Percentiles rank a stretch among this genome's conserved stretches.
phyloP scores from a whole-genome alignment of 306 rosid genomes.

The Cucumis hystrix region DNA sequence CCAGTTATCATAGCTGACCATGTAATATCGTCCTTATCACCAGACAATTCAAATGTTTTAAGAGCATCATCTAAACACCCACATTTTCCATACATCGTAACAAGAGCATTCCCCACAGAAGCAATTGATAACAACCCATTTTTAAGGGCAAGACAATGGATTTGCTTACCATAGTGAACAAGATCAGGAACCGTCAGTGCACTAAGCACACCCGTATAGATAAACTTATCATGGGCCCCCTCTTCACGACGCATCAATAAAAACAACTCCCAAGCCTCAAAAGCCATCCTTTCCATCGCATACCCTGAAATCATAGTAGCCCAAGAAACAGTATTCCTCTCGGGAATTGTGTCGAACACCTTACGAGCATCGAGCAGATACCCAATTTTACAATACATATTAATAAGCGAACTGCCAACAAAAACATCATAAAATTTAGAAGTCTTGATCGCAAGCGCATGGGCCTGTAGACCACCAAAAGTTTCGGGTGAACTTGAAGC shows the following conservation, averaged over 20 bases:
- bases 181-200: slow-evolving; percentile 22
- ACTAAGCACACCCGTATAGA: slow-evolving; percentile 53
- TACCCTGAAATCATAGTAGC: slow-evolving; percentile 73
- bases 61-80: slow-evolving; percentile 65
- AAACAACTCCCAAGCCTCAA: slow-evolving; percentile 41
- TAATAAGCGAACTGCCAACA: slow-evolving; percentile 59
- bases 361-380: slow-evolving; percentile 41
- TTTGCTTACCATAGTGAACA: slow-evolving; percentile 40
- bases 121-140: slow-evolving; percentile 41
- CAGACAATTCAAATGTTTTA: slow-evolving; percentile 33
- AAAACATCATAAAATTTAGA: slow-evolving; percentile 42
- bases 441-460: slow-evolving; percentile 39
- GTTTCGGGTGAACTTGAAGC: slow-evolving; percentile 25
- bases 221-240: slow-evolving; percentile 35
- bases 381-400: slow-evolving; percentile 51
- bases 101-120: slow-evolving; percentile 63
- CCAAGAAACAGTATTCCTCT: slow-evolving; percentile 62
- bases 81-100: slow-evolving; percentile 74
- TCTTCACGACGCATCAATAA: slow-evolving; percentile 21
- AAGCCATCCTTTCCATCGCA: slow-evolving; percentile 29
- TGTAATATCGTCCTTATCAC: slow-evolving; percentile 61
- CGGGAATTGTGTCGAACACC: slow-evolving; percentile 59
- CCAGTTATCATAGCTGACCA: slow-evolving; percentile 90
- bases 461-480: slow-evolving; percentile 30
- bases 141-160: slow-evolving; percentile 55